A percentile compares a stretch with the other conserved stretches of the same genome.
Evolutionary conservation across 768 basidiomycete species (phyloP).

Genomic region (Lactifluus subvellereus): DNA sequence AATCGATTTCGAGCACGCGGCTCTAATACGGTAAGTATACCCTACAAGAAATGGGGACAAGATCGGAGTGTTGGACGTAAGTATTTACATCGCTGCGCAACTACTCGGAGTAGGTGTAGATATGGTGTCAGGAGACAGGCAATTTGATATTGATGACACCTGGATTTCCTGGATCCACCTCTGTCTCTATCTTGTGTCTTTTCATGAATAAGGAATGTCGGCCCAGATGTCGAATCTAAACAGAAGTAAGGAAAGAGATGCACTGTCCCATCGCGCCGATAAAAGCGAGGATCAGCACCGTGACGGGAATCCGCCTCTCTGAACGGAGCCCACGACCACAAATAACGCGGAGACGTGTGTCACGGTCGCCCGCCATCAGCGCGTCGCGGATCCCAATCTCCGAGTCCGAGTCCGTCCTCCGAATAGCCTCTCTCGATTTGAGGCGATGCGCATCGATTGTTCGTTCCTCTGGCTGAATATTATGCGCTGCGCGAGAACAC

Average conservation of each 20-base stretch:
- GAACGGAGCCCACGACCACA: conserved; percentile 34
- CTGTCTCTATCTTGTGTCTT: conserved; percentile 29
- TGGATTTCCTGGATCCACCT: conserved; percentile 28
- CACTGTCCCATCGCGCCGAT: conserved; percentile 30
- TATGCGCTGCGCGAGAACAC: conserved; percentile 31
- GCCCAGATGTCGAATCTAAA: too few relatives aligned
- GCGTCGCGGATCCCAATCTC: conserved; percentile 32
- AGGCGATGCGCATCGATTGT: conserved; percentile 36
- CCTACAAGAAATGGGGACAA: not conserved
- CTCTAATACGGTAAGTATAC: conserved; percentile 7
- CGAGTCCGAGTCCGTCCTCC: conserved; percentile 32
- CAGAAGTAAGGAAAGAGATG: not conserved
- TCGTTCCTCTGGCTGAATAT: conserved; percentile 28
- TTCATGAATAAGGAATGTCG: not conserved
- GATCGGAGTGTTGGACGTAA: too few relatives aligned
- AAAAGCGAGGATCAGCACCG: conserved; percentile 32
- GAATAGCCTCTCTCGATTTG: conserved; percentile 30
- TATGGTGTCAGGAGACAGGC: conserved; percentile 22
- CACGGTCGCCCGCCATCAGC: conserved; percentile 27
- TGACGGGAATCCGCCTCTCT: conserved; percentile 29
- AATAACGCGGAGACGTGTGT: conserved; percentile 33
- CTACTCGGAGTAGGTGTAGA: too few relatives aligned
- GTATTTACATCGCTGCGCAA: too few relatives aligned
- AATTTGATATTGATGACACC: conserved; percentile 30
- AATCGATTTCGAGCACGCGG: not conserved